Percentiles rank a stretch among this genome's conserved stretches.
These are phyloP conservation scores for Xerocomus amazonicus DNA, from an alignment of 1,284 basidiomycete species.

Conservation along the genomic window DNA sequence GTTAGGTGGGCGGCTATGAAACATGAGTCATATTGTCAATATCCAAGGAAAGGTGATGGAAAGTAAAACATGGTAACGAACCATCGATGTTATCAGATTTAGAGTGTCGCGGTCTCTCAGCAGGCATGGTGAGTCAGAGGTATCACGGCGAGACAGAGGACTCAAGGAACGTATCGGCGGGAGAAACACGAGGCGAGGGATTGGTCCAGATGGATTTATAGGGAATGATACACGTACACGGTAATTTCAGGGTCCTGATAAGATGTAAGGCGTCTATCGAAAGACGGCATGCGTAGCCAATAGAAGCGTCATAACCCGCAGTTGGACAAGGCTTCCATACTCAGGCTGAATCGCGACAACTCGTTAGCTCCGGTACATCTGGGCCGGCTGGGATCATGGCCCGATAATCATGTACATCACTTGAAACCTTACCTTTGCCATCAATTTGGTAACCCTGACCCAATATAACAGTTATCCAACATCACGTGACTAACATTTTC, in stretches of 20 bases:
- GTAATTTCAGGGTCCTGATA: constrained; percentile 35
- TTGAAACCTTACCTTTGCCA: constrained; percentile 10
- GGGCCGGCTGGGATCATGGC: constrained; percentile 15
- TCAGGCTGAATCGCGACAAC: constrained; percentile 13
- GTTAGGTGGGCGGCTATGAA: constrained; percentile 46
- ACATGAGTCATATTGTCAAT: constrained; percentile 17
- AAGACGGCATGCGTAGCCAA: constrained; percentile 31
- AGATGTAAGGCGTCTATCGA: constrained; percentile 33
- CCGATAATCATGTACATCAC: constrained; percentile 17
- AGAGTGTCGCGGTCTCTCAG: constrained; percentile 45
- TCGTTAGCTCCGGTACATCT: constrained; percentile 17
- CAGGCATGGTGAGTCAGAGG: constrained; percentile 46
- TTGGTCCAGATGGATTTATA: constrained; percentile 31
- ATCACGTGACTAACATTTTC: constrained; percentile 22
- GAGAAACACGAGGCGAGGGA: constrained; percentile 26
- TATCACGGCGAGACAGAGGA: constrained; percentile 20
- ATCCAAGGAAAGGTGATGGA: background rate
- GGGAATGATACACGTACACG: constrained; percentile 33
- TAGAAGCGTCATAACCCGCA: constrained; percentile 27
- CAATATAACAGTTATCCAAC: background rate
- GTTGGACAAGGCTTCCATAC: constrained; percentile 28
- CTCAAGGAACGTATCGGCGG: constrained; percentile 23
- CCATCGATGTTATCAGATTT: constrained; percentile 45
- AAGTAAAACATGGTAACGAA: constrained; percentile 29
- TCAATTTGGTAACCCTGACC: constrained; percentile 20